phyloP scores from a whole-genome alignment of 352 stramenopile species.

The Globisporangium lucens region DNA sequence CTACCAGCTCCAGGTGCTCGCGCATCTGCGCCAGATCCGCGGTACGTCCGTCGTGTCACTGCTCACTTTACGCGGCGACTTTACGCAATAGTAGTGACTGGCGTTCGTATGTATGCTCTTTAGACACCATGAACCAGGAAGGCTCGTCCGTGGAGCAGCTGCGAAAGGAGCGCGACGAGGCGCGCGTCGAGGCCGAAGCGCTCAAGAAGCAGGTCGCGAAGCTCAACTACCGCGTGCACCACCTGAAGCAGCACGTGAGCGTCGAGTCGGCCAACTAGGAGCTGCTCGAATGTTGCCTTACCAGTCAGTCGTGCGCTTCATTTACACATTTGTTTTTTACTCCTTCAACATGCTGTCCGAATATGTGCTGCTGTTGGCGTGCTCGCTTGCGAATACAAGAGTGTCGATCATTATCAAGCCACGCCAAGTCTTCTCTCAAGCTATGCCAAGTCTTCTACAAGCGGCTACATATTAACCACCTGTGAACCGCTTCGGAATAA shows the following conservation, averaged over 20 bases:
- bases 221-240: constrained; percentile 74
- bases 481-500: no score
- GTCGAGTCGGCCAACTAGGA: constrained; percentile 24
- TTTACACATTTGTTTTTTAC: neutral
- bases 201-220: constrained; percentile 75
- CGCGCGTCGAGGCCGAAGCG: constrained; percentile 49
- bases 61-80: no score
- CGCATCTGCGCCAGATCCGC: constrained; percentile 54
- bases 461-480: no score
- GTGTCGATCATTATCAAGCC: neutral
- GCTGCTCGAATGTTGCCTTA: neutral
- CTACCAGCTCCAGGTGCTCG: constrained; percentile 66
- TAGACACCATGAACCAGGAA: constrained; percentile 65
- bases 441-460: no score
- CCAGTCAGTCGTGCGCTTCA: neutral
- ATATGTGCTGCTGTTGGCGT: neutral
- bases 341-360: neutral
- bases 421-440: no score
- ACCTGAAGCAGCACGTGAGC: constrained; percentile 70
- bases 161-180: constrained; percentile 57
- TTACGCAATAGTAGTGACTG: neutral
- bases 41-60: constrained; percentile 21
- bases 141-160: constrained; percentile 60
- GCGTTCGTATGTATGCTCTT: neutral
- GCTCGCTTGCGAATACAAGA: neutral